Evolutionary conservation across 208 protist species (phyloP), one percentile per base, ranked within the genome.

Genomic region (Trypanosoma melophagium): DNA sequence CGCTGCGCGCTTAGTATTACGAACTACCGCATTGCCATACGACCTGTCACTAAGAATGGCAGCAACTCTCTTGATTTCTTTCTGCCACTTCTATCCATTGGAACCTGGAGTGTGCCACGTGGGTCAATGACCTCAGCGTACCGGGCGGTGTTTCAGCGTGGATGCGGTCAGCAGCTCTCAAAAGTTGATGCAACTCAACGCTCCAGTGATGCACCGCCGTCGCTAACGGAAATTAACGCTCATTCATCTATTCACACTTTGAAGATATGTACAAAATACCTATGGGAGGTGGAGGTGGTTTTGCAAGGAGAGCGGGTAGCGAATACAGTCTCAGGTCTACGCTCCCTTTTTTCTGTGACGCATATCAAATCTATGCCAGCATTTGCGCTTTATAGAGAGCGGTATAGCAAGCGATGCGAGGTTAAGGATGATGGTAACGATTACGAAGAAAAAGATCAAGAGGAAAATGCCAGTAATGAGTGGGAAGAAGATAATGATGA

Each of bases 21-120:
- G 2, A 76, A 76, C 44, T 76, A 76, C 56, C 62, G 61, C 38
- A 16, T 70, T 47, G 49, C 52, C 2, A 76, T 76, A 42, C 38
- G 7, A 2, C 38, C 28, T 7, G 14, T 62, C 12, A 16, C 17
- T 13, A 62, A 16, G 1, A 31, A 31, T 16, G 19, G 45, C 13
- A 41, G 45, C 8, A 50, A 50, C 9, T 58, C 57, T 24, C 55
- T 86, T 38, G 50, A 66, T 25, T 76, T 90, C 55, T 73, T 60
- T 3, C 41, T 73, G 0, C 84, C 87, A 10, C 67, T 89, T 40
- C 50, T 89, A 42, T 68, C 71, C 28, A 87, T 93, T 56, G 79
- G 79, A 19, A 74, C 62, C 16, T 90, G 76, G 80, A 71, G 71
- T 17, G 44, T 62, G 22, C 64, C 42, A 28, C 62, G 59, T 31